These are phyloP conservation scores for Aspergillus alliaceus DNA, from an alignment of 2,329 filamentous ascomycete species.

Conservation along the genomic window DNA sequence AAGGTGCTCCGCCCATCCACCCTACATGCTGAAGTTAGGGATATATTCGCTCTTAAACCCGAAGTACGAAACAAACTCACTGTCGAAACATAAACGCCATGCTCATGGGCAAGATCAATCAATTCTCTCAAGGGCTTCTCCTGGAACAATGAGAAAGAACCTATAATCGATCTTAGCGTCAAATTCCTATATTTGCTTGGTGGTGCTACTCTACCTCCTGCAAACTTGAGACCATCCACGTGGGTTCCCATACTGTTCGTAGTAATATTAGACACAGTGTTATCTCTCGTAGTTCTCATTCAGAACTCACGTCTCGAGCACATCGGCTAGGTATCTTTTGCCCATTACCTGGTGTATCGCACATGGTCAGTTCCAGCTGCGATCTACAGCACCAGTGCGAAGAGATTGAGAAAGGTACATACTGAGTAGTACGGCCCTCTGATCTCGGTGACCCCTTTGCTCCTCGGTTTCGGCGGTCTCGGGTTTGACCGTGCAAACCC, in stretches of 20 bases:
- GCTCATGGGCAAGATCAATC: conserved; percentile 50
- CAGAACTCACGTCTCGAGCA: conserved; percentile 50
- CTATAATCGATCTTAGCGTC: conserved; percentile 23
- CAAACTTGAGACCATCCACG: conserved; percentile 58
- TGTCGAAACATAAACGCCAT: conserved; percentile 56
- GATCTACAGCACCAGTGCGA: not conserved
- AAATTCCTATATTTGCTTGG: too few relatives aligned
- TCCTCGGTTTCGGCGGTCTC: conserved; percentile 50
- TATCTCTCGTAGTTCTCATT: not conserved
- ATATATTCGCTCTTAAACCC: not conserved
- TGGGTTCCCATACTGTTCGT: conserved; percentile 52
- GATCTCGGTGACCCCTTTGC: conserved; percentile 55
- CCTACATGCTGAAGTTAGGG: conserved; percentile 29
- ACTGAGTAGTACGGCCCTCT: conserved; percentile 57
- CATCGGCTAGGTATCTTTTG: conserved; percentile 52
- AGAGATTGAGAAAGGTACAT: conserved; percentile 8
- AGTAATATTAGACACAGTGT: not conserved
- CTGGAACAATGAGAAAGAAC: conserved; percentile 53
- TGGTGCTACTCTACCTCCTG: conserved; percentile 48
- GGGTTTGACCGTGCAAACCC: conserved; percentile 54
- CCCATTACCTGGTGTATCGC: conserved; percentile 45
- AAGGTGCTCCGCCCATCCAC: conserved; percentile 57
- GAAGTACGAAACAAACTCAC: conserved; percentile 23
- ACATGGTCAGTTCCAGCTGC: conserved; percentile 1
- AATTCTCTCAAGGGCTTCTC: conserved; percentile 48